Conservation (phyloP, 2,329 filamentous ascomycete genomes). For the Botrytis cinerea region DNA sequence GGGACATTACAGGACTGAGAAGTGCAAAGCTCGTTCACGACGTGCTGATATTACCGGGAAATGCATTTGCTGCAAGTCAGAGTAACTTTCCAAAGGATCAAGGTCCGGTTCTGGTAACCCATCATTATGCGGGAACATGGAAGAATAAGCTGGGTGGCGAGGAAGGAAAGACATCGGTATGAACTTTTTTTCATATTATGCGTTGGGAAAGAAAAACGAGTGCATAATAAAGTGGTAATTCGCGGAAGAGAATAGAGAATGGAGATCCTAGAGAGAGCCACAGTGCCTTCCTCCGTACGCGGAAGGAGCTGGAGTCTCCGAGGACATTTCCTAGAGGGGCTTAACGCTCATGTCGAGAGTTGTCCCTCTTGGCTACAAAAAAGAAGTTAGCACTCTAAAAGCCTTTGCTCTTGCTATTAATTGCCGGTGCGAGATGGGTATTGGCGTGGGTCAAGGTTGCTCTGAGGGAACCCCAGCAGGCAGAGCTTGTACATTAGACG, state of each 20-base stretch:
- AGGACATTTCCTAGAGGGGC: not conserved
- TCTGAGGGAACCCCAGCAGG: not conserved
- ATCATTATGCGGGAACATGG: conserved; percentile 26
- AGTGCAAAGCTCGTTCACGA: conserved; percentile 38
- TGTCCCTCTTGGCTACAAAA: not conserved
- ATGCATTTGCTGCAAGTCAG: conserved; percentile 25
- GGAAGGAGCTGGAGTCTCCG: not conserved
- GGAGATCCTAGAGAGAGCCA: not conserved
- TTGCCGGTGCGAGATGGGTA: not conserved
- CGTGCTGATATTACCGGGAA: conserved; percentile 31
- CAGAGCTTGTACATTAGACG: not conserved
- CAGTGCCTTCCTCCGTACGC: not conserved
- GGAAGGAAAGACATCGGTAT: not conserved
- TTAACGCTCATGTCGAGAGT: not conserved
- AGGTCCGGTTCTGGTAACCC: conserved; percentile 25
- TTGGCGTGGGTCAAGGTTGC: not conserved
- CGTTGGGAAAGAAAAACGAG: not conserved
- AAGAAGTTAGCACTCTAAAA: not conserved
- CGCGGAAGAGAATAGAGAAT: not conserved
- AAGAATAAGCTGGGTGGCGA: not conserved
- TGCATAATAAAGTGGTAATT: not conserved
- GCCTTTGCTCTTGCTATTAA: not conserved
- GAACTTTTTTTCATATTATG: not conserved
- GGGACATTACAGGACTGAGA: conserved; percentile 31
- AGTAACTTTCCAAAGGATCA: conserved; percentile 3